Conservation (phyloP, 2,329 filamentous ascomycete species). For the Ascochyta pisi region DNA sequence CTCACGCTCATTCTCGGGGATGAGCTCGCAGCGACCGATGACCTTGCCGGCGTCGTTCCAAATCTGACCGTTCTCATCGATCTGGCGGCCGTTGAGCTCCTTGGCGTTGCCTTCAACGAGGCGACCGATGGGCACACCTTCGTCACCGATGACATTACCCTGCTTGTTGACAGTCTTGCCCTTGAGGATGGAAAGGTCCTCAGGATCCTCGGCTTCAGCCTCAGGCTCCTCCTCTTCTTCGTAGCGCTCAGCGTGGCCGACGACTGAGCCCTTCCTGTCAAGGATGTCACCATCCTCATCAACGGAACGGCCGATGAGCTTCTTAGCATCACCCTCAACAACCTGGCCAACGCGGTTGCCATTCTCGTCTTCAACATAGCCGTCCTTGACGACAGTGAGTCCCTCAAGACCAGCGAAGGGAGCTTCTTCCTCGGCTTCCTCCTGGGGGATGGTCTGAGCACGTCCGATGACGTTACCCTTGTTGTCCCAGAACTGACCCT, state of each 20-base stretch:
- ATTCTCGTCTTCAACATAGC: constrained; percentile 59
- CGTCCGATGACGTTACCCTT: constrained; percentile 61
- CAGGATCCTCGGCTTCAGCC: constrained; percentile 50
- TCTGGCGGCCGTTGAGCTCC: constrained; percentile 71
- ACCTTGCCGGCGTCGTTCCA: constrained; percentile 76
- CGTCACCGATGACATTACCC: constrained; percentile 58
- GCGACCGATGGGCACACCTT: constrained; percentile 63
- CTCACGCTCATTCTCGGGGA: constrained; percentile 69
- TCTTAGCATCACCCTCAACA: constrained; percentile 59
- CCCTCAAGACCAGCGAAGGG: constrained; percentile 60
- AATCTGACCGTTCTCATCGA: constrained; percentile 74
- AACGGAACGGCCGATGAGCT: constrained; percentile 58
- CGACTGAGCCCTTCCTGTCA: constrained; percentile 61
- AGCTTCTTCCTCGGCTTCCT: constrained; percentile 57
- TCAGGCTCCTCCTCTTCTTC: constrained; percentile 66
- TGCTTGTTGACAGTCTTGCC: constrained; percentile 59
- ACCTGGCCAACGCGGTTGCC: constrained; percentile 58
- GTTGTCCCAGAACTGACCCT: constrained; percentile 62
- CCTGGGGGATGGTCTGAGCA: constrained; percentile 55
- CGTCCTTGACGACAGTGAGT: constrained; percentile 58
- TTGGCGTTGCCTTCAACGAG: constrained; percentile 71
- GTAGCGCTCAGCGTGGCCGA: constrained; percentile 60
- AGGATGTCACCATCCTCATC: constrained; percentile 62
- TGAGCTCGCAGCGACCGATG: constrained; percentile 71
- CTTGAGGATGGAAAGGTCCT: constrained; percentile 55